phyloP scores from a whole-genome alignment of 2,329 filamentous ascomycete genomes.

The Aureobasidium sp. region DNA sequence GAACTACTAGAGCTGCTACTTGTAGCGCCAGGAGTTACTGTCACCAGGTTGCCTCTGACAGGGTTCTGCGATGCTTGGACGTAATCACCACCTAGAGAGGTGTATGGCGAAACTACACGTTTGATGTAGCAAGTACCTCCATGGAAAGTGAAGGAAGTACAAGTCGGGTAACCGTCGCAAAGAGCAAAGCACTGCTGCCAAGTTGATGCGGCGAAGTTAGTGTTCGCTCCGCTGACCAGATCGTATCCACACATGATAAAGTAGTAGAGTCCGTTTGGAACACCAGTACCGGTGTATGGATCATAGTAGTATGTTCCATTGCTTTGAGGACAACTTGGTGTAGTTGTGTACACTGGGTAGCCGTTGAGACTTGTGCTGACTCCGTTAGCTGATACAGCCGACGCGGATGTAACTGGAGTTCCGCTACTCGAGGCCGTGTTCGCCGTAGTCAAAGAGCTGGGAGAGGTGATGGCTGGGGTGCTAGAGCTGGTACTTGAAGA shows the following conservation, averaged over 20 bases:
- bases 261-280: slow-evolving; percentile 4
- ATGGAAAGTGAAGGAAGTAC: background rate
- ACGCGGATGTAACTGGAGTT: background rate
- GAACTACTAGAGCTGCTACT: too few relatives aligned
- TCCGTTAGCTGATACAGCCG: background rate
- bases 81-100: background rate
- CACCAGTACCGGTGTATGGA: background rate
- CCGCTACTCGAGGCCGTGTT: background rate
- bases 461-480: background rate
- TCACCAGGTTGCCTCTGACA: slow-evolving; percentile 5
- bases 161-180: background rate
- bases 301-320: slow-evolving; percentile 14
- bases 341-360: background rate
- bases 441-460: background rate
- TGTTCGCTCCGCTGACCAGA: background rate
- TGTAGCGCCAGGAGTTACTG: background rate
- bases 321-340: background rate
- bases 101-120: background rate
- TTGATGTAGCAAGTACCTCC: background rate
- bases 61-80: slow-evolving; percentile 8
- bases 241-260: slow-evolving; percentile 15
- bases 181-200: background rate
- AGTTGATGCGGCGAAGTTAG: background rate
- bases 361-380: background rate
- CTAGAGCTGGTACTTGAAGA: background rate